phyloP scores from a whole-genome alignment of 306 rosid genomes.

The Crotalaria pallida region DNA sequence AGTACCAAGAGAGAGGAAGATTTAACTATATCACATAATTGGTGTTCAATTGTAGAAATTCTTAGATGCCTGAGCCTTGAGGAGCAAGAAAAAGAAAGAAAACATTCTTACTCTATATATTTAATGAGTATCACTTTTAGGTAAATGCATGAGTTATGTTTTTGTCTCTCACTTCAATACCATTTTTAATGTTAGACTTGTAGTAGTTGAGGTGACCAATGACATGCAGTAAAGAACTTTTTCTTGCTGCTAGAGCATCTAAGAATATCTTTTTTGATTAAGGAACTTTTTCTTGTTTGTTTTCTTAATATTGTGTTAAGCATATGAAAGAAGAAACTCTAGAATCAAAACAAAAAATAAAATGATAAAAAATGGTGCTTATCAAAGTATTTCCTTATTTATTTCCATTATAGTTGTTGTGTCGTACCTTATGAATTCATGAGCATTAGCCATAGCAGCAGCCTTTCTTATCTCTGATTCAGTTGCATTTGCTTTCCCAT shows the following conservation, averaged over 20 bases:
- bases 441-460: slow-evolving; percentile 85
- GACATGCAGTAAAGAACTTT: too few species aligned
- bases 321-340: background rate
- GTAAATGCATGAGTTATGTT: too few species aligned
- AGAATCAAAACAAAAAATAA: background rate
- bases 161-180: too few species aligned
- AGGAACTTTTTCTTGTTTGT: background rate
- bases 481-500: slow-evolving; percentile 61
- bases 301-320: background rate
- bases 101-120: too few species aligned
- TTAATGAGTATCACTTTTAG: too few species aligned
- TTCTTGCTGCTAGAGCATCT: too few species aligned
- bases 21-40: background rate
- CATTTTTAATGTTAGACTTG: too few species aligned
- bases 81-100: too few species aligned
- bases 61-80: too few species aligned
- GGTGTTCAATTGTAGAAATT: background rate
- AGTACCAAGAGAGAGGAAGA: background rate
- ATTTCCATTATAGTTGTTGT: background rate
- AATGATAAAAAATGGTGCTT: background rate
- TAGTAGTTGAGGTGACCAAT: too few species aligned
- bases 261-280: too few species aligned
- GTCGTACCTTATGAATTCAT: slow-evolving; percentile 77
- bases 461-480: slow-evolving; percentile 81
- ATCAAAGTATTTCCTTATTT: background rate